phyloP scores from a whole-genome alignment of 2,329 filamentous ascomycete species.

The Neonectria ditissima region DNA sequence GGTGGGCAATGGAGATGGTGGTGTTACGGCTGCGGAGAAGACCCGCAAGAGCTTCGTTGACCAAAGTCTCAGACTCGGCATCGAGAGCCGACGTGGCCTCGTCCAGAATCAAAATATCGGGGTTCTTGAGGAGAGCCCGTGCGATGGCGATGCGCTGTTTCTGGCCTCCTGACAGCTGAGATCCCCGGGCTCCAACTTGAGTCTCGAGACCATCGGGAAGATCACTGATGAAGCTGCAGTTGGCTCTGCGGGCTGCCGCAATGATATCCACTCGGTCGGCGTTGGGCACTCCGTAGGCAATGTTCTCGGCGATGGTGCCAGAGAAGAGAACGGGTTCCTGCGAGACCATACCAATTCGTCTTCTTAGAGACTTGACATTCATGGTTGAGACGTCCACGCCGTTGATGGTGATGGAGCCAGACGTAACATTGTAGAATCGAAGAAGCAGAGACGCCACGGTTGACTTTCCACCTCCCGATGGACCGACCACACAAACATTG shows the following conservation, averaged over 20 bases:
- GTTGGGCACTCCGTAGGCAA: slow-evolving; percentile 86
- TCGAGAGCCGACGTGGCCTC: slow-evolving; percentile 97
- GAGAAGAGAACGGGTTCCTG: slow-evolving; percentile 96
- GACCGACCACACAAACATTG: slow-evolving; percentile 96
- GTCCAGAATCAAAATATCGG: slow-evolving; percentile 95
- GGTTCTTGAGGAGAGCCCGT: slow-evolving; percentile 91
- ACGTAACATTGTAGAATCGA: slow-evolving; percentile 88
- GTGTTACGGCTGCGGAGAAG: slow-evolving; percentile 90
- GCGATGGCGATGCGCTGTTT: slow-evolving; percentile 99
- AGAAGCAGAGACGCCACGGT: slow-evolving; percentile 93
- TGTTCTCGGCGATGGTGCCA: slow-evolving; percentile 87
- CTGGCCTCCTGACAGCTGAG: slow-evolving; percentile 94
- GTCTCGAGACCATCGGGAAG: slow-evolving; percentile 97
- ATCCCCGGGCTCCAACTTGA: slow-evolving; percentile 89
- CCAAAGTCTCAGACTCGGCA: slow-evolving; percentile 95
- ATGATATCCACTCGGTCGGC: slow-evolving; percentile 86
- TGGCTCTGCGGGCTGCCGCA: slow-evolving; percentile 87
- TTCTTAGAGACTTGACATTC: slow-evolving; percentile 92
- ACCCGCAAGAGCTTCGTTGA: slow-evolving; percentile 87
- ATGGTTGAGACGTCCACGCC: slow-evolving; percentile 85
- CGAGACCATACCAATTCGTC: slow-evolving; percentile 93
- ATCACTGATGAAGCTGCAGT: slow-evolving; percentile 96
- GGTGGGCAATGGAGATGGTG: slow-evolving; percentile 96
- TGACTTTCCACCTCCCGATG: slow-evolving; percentile 95
- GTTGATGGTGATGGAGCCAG: slow-evolving; percentile 83